Base-by-base conservation (phyloP, 768 basidiomycete species). In the Botryobasidium botryosum region DNA sequence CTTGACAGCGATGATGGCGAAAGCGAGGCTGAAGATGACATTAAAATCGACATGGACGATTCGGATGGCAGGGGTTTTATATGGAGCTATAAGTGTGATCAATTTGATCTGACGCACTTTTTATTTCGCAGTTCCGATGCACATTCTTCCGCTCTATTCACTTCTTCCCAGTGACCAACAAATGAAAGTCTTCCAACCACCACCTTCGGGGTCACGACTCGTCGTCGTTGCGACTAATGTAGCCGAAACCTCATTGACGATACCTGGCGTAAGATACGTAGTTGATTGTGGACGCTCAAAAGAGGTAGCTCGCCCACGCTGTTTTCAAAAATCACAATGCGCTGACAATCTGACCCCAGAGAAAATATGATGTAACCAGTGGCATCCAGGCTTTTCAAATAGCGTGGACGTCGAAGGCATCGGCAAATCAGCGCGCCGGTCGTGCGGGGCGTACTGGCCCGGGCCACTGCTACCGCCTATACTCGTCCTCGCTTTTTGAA, bases 381-480 rank as follows among this genome's bases (percentile, higher is more conserved):
- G 82, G 87, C 20, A 81, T 99, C 20, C 90, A 97, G 62, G 71
- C 86, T 6, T 97, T 92, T 65, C 78, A 81, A 57, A 73, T 99
- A 35, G 75, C 73, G 44, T 99, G 91, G 92, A 77, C 82, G 50
- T 88, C 88, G 13, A 96, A 96, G 58, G 88, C 92, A 2, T 91
- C 90, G 2, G 88, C 90, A 0, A 72, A 84, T 1, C 94, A 99
- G 57, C 72, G 94, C 48, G 79, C 94, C 3, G 94, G 94, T 57
- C 81, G 94, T 56, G 94, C 94, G 0, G 94, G 94, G 8, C 86
- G 94, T 49, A 96, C 88, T 12, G 92, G 94, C 3, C 92, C 94
- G 12, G 94, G 94, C 23, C 94, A 97, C 61, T 97, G 94, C 61
- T 97, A 97, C 59, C 75, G 94, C 31, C 74, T 97, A 10, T 97